These are phyloP conservation scores for Lactarius sp. DNA, from an alignment of 768 basidiomycete genomes.

Conservation along the genomic window DNA sequence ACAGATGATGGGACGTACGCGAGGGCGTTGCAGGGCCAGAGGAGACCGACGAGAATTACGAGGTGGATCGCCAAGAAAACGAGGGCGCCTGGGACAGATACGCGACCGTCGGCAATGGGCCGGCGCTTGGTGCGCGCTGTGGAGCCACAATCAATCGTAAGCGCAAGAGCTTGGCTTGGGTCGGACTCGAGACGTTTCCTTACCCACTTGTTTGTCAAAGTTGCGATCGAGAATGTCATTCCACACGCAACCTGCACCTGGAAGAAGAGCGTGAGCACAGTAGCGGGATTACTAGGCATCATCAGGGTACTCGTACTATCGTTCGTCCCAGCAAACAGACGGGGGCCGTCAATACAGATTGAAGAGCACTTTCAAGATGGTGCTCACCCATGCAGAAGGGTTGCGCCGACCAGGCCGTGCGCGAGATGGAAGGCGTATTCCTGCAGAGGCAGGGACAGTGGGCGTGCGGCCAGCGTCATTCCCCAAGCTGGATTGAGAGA, in stretches of 20 bases:
- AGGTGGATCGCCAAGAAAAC: constrained; percentile 21
- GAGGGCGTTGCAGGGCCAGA: constrained; percentile 20
- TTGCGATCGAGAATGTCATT: constrained; percentile 21
- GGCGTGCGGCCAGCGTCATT: constrained; percentile 26
- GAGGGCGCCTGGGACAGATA: constrained; percentile 24
- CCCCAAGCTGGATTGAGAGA: constrained; percentile 21
- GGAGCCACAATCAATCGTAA: neutral
- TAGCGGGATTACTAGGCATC: neutral
- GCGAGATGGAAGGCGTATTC: constrained; percentile 3
- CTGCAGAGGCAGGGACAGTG: constrained; percentile 15
- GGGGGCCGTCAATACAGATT: neutral
- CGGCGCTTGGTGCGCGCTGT: constrained; percentile 26
- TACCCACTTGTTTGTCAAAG: constrained; percentile 24
- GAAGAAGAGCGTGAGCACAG: neutral
- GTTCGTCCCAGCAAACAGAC: neutral
- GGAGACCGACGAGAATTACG: constrained; percentile 8
- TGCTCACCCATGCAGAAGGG: constrained; percentile 6
- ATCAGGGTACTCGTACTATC: neutral
- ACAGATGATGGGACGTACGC: constrained; percentile 18
- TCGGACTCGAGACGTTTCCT: neutral
- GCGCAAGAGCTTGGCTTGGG: neutral
- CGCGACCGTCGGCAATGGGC: constrained; percentile 24
- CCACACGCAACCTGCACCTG: constrained; percentile 16
- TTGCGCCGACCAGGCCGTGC: constrained; percentile 1
- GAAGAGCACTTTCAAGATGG: neutral